These are phyloP conservation scores for Aspergillus sp. DNA, from an alignment of 2,329 filamentous ascomycete species.

Conservation along the genomic window DNA sequence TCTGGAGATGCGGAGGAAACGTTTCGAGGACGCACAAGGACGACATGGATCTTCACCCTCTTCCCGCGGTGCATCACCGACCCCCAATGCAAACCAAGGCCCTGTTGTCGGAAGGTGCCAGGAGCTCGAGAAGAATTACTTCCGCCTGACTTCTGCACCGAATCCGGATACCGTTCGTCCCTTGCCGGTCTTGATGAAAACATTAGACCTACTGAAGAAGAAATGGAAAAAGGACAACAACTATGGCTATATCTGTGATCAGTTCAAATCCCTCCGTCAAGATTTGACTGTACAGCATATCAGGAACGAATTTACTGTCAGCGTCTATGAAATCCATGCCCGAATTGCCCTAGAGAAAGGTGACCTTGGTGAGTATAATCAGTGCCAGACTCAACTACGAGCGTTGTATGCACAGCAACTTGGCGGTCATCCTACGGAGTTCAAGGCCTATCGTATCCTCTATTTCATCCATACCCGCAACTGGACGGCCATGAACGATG, in stretches of 20 bases:
- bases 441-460: constrained; percentile 98
- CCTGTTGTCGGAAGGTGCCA: constrained; percentile 86
- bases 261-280: constrained; percentile 98
- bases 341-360: constrained; percentile 97
- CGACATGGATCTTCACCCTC: constrained; percentile 44
- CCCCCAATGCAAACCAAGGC: constrained; percentile 50
- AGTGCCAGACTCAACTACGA: constrained; percentile 97
- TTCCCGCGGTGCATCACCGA: constrained; percentile 51
- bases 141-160: constrained; percentile 87
- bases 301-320: constrained; percentile 93
- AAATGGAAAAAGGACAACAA: constrained; percentile 94
- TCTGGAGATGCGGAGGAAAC: constrained; percentile 84
- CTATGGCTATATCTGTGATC: constrained; percentile 97
- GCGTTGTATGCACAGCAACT: constrained; percentile 84
- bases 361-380: constrained; percentile 99
- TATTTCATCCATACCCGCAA: constrained; percentile 99
- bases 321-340: constrained; percentile 95
- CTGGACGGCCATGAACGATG: constrained; percentile 95
- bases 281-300: constrained; percentile 97
- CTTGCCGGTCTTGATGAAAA: constrained; percentile 74
- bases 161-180: constrained; percentile 88
- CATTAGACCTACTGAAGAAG: constrained; percentile 83
- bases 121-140: constrained; percentile 86
- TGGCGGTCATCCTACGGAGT: constrained; percentile 88
- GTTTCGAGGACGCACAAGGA: constrained; percentile 66